Conservation (phyloP, 345 rosid genomes). For the Pseudoturritis turrita region DNA sequence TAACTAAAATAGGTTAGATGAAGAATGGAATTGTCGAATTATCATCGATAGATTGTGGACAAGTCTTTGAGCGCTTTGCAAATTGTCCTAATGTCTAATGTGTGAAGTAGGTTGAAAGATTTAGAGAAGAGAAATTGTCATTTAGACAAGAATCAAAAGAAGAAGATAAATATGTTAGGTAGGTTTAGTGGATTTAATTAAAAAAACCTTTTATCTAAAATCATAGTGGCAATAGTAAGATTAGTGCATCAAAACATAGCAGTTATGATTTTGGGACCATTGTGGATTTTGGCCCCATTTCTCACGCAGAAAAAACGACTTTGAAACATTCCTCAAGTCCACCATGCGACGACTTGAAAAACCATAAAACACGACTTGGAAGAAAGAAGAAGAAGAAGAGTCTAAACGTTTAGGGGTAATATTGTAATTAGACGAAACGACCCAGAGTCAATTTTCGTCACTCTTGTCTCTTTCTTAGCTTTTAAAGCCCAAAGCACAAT, state of each 20-base stretch:
- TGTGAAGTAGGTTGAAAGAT: too few species aligned
- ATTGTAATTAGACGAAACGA: conserved; percentile 12
- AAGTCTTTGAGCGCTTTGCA: too few species aligned
- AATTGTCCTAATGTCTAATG: neutral
- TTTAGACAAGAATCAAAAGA: too few species aligned
- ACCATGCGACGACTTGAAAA: conserved; percentile 22
- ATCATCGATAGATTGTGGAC: too few species aligned
- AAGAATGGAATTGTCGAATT: too few species aligned
- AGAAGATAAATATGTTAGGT: too few species aligned
- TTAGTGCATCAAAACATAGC: neutral
- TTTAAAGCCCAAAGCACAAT: neutral
- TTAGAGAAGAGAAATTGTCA: too few species aligned
- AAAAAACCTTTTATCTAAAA: too few species aligned
- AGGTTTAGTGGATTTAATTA: neutral
- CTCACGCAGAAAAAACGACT: conserved; percentile 12
- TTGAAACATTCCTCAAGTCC: conserved; percentile 14
- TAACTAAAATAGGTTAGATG: too few species aligned
- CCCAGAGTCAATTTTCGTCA: conserved; percentile 6
- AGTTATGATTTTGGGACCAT: neutral
- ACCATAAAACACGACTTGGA: neutral
- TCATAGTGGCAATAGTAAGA: neutral
- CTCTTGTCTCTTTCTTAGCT: neutral
- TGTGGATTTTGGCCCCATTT: neutral
- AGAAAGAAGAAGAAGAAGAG: neutral
- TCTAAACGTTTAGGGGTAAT: neutral